phyloP scores from a whole-genome alignment of 2,329 filamentous ascomycete species.

The Phialophora chinensis region DNA sequence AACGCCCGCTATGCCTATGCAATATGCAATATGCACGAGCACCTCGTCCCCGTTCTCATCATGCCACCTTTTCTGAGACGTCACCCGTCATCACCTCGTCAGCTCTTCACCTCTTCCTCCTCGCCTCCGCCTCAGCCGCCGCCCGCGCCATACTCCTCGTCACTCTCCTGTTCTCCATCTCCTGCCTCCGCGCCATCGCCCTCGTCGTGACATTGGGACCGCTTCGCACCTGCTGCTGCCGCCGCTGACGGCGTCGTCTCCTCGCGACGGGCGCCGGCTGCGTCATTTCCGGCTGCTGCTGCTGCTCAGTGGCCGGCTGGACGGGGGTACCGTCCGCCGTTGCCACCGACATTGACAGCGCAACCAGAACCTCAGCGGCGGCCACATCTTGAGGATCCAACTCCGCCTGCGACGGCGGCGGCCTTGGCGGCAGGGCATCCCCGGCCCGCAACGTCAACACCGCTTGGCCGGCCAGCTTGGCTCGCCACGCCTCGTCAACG shows the following conservation, averaged over 20 bases:
- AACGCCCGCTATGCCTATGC: too few species aligned
- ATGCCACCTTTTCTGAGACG: background rate
- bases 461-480: background rate
- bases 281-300: background rate
- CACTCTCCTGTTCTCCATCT: background rate
- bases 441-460: background rate
- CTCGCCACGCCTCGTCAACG: background rate
- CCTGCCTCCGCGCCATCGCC: constrained; percentile 6
- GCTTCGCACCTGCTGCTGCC: background rate
- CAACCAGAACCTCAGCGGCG: background rate
- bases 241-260: background rate
- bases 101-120: background rate
- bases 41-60: background rate
- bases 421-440: background rate
- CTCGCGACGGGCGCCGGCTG: background rate
- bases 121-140: background rate
- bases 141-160: constrained; percentile 1
- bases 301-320: background rate
- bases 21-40: background rate
- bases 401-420: background rate
- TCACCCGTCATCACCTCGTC: background rate
- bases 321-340: background rate
- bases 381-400: background rate
- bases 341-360: too few species aligned
- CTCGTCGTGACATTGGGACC: constrained; percentile 6